These are phyloP conservation scores for Leptodontidium sp. DNA, from an alignment of 2,329 filamentous ascomycete genomes.

Conservation along the genomic window DNA sequence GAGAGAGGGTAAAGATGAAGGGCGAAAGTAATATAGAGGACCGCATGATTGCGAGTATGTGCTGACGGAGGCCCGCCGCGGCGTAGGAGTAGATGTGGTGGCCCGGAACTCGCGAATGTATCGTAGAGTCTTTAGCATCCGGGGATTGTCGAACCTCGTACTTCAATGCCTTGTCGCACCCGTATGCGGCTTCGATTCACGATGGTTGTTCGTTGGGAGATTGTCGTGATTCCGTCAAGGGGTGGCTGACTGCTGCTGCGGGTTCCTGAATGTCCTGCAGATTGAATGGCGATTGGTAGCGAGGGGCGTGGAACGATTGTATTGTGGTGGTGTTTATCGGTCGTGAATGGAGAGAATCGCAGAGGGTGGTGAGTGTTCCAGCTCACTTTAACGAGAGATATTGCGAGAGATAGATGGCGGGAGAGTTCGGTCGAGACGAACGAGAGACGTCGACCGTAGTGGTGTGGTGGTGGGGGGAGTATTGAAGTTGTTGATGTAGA, in stretches of 20 bases:
- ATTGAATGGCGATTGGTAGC: slow-evolving; percentile 32
- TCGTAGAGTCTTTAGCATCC: slow-evolving; percentile 29
- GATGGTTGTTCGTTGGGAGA: slow-evolving; percentile 17
- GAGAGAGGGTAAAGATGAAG: slow-evolving; percentile 40
- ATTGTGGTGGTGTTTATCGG: background rate
- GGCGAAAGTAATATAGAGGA: slow-evolving; percentile 41
- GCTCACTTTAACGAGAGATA: slow-evolving; percentile 41
- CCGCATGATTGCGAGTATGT: slow-evolving; percentile 42
- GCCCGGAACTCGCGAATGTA: slow-evolving; percentile 37
- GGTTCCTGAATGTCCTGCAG: slow-evolving; percentile 29
- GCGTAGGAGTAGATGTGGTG: slow-evolving; percentile 26
- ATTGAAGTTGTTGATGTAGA: slow-evolving; percentile 21
- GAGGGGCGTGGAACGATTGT: slow-evolving; percentile 29
- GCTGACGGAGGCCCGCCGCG: slow-evolving; percentile 40
- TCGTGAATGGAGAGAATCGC: slow-evolving; percentile 23
- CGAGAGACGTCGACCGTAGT: slow-evolving; percentile 28
- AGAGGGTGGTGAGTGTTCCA: slow-evolving; percentile 39
- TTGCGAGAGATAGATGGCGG: slow-evolving; percentile 28
- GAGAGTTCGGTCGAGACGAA: slow-evolving; percentile 26
- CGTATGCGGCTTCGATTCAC: slow-evolving; percentile 12
- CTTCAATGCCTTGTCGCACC: slow-evolving; percentile 17
- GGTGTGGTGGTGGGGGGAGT: slow-evolving; percentile 4
- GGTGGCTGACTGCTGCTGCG: slow-evolving; percentile 19
- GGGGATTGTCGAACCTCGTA: slow-evolving; percentile 21
- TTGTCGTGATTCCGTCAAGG: background rate